These are phyloP conservation scores for Mallotus repandus DNA, from an alignment of 441 rosid genomes.

Conservation along the genomic window DNA sequence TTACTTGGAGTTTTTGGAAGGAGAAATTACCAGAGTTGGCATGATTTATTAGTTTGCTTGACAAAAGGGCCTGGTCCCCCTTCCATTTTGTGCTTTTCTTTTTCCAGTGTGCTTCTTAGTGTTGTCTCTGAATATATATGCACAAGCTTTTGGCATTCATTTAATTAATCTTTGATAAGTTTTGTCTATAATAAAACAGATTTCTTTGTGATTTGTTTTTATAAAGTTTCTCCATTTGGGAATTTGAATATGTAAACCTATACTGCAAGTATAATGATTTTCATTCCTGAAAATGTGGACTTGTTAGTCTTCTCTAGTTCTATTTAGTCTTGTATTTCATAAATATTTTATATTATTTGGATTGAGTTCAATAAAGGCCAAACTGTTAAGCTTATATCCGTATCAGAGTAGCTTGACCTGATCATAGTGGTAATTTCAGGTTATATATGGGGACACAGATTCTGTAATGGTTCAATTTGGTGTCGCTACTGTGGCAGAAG, in stretches of 20 bases:
- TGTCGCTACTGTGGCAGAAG: slow-evolving; percentile 68
- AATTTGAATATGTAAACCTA: background rate
- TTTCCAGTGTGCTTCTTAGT: background rate
- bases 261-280: background rate
- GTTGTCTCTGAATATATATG: background rate
- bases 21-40: background rate
- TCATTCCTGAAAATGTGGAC: background rate
- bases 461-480: slow-evolving; percentile 99
- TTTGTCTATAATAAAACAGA: too few species aligned
- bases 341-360: background rate
- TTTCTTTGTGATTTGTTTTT: too few species aligned
- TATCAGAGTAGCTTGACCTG: slow-evolving; percentile 6
- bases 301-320: background rate
- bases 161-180: too few species aligned
- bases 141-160: too few species aligned
- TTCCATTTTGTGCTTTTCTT: background rate
- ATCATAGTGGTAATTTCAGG: slow-evolving; percentile 41
- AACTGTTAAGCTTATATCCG: slow-evolving; percentile 2
- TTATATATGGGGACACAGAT: slow-evolving; percentile 98
- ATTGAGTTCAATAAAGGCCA: slow-evolving; percentile 8
- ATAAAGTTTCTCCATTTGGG: too few species aligned
- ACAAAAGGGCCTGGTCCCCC: background rate
- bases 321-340: background rate
- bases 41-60: background rate
- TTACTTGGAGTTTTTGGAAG: background rate